Base-by-base conservation (phyloP, 2,329 filamentous ascomycete genomes). In the Diplodia scrobiculata region DNA sequence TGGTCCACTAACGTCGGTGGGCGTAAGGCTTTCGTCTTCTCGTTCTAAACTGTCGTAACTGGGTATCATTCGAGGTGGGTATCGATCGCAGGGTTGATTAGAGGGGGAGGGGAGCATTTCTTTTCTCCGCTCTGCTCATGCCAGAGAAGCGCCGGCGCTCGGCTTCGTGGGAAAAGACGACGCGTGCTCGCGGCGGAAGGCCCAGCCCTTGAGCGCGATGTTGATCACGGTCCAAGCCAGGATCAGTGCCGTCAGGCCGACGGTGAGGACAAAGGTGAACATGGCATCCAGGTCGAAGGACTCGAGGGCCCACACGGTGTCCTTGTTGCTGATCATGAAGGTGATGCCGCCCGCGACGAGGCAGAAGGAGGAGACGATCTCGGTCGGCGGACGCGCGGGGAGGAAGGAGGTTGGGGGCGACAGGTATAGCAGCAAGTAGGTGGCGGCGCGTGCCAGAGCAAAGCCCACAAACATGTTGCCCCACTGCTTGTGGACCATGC, bases 401-500 rank as follows among this genome's bases (percentile, higher is more conserved):
- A 93, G 83, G 68, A 91, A 84, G 0, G 92, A 96, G 32, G 83
- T 89, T 1, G 93, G 92, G 17, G 93, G 92, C 70, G 87, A 88
- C 63, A 97, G 80, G 77, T 90, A 98, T 67, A 91, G 79, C 48
- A 93, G 79, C 5, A 95, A 77, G 75, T 97, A 98, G 6, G 92
- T 96, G 66, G 91, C 79, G 1, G 84, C 87, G 54, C 94, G 87
- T 27, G 92, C 88, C 67, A 96, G 83, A 0, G 92, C 89, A 65
- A 92, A 93, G 29, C 89, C 92, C 54, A 91, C 84, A 63, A 98
- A 84, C 70, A 98, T 84, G 72, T 87, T 88, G 29, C 94, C 94
- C 94, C 94, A 98, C 78, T 97, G 93, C 74, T 89, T 89, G 79
- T 98, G 94, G 58, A 98, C 86, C 91, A 95, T 97, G 70, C 88